These are phyloP conservation scores for Glebionis coronaria DNA, from an alignment of 129 eudicot species.

Conservation along the genomic window DNA sequence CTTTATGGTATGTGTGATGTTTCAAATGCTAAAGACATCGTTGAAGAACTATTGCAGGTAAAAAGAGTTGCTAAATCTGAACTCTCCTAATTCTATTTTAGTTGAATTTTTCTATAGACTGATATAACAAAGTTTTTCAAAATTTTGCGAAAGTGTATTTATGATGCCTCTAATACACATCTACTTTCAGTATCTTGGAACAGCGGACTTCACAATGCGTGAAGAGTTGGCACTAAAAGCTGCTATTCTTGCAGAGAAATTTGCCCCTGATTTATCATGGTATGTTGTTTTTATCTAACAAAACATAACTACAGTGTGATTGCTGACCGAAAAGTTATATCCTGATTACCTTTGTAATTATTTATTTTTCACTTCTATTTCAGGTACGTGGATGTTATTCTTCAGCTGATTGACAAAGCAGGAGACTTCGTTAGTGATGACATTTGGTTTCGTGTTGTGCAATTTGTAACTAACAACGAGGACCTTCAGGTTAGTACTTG, in stretches of 20 bases:
- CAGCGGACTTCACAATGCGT: slow-evolving; percentile 98
- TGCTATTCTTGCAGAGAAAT: slow-evolving; percentile 98
- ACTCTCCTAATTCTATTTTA: slow-evolving; percentile 1
- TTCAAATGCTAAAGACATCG: slow-evolving; percentile 96
- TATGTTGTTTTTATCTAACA: slow-evolving; percentile 28
- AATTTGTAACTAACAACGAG: slow-evolving; percentile 87
- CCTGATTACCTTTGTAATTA: not conserved
- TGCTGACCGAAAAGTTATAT: slow-evolving; percentile 3
- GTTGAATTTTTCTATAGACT: slow-evolving; percentile 16
- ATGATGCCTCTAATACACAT: slow-evolving; percentile 11
- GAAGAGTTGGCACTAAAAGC: slow-evolving; percentile 93
- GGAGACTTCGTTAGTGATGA: slow-evolving; percentile 96
- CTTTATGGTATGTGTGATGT: slow-evolving; percentile 99
- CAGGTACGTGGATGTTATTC: slow-evolving; percentile 99
- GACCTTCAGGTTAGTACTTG: slow-evolving; percentile 60
- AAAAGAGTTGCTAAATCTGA: slow-evolving; percentile 10
- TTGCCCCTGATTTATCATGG: slow-evolving; percentile 99
- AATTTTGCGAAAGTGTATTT: not conserved
- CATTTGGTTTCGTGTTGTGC: slow-evolving; percentile 94
- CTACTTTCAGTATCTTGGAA: slow-evolving; percentile 76
- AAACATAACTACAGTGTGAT: slow-evolving; percentile 3
- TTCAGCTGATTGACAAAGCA: slow-evolving; percentile 92
- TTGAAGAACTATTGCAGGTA: slow-evolving; percentile 98
- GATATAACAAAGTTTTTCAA: slow-evolving; percentile 6
- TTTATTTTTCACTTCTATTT: slow-evolving; percentile 13